Base-by-base conservation (phyloP, 352 stramenopile species). In the Globisporangium paroecandrum region DNA sequence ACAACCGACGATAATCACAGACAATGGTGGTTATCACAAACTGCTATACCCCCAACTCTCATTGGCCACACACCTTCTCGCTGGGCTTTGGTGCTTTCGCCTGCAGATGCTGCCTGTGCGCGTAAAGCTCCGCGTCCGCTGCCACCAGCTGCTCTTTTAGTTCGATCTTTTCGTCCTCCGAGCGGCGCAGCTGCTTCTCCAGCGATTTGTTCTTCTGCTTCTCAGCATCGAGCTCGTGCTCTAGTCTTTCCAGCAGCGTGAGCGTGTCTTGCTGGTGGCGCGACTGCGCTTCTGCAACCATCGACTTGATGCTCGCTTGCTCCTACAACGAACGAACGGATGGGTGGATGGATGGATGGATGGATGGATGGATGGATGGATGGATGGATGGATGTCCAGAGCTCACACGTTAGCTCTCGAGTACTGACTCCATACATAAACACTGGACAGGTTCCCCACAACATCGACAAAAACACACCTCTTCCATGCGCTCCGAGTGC, bases 61-160 rank as follows among this genome's bases (percentile, higher is more conserved):
- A 12, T 34, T 53, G 7, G 22, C 7, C n/a, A 66, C 55, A 24
- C 41, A 69, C 64, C 43, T 64, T 58, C 1, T 49, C 24, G 3
- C 46, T 69, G 4, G 41, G 18, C 22, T 36, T 58, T 25, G 64
- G 56, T 34, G n/a, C 64, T 5, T 57, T 27, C 22, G 22, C 47
- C 22, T 46, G 64, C 2, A 24, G 70, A 38, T 38, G 32, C 2
- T 74, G 68, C 25, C 76, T 77, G 29, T 74, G 63, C 61, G 76
- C 72, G 56, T 75, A 82, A 3, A 85, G 66, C 61, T 87, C 77
- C 4, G 79, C 80, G 57, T 88, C 74, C 2, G 76, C 71, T 3
- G 76, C 76, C 56, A 77, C 74, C 12, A 88, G 69, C 51, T 84
- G 81, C 62, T 83, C 76, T 18, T 74, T 71, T 10, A 85, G 58